Evolutionary conservation across 1,139 yeast genomes (phyloP).

Genomic region (Scheffersomyces insectosa): DNA sequence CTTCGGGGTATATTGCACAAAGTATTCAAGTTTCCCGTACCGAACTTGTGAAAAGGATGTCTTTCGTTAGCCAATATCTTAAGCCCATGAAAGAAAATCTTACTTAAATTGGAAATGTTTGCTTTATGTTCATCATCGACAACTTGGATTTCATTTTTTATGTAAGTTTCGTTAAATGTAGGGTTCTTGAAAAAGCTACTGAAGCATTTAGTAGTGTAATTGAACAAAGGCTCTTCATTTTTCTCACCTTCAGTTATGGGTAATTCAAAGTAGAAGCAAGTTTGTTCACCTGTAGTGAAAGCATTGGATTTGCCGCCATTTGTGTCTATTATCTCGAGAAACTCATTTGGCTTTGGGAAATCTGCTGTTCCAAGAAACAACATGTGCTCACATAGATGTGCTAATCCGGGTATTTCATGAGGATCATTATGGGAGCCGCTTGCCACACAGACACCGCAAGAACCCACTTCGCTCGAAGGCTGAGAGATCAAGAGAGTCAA

Average conservation of each 20-base stretch:
- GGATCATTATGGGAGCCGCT: slow-evolving; percentile 70
- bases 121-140: slow-evolving; percentile 64
- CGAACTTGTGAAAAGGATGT: slow-evolving; percentile 48
- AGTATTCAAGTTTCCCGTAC: slow-evolving; percentile 46
- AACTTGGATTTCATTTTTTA: slow-evolving; percentile 55
- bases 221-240: slow-evolving; percentile 37
- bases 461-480: slow-evolving; percentile 46
- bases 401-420: slow-evolving; percentile 54
- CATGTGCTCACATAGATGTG: slow-evolving; percentile 77
- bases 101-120: slow-evolving; percentile 43
- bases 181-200: slow-evolving; percentile 55
- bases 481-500: slow-evolving; percentile 56
- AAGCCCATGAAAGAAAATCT: slow-evolving; percentile 59
- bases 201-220: slow-evolving; percentile 47
- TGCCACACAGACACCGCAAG: slow-evolving; percentile 53
- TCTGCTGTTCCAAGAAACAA: slow-evolving; percentile 58
- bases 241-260: slow-evolving; percentile 38
- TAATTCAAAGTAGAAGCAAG: slow-evolving; percentile 60
- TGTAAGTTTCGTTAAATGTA: slow-evolving; percentile 38
- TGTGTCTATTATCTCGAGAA: slow-evolving; percentile 42
- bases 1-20: slow-evolving; percentile 18
- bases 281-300: slow-evolving; percentile 63
- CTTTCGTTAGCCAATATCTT: slow-evolving; percentile 44
- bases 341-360: slow-evolving; percentile 48
- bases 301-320: slow-evolving; percentile 66